Conservation (phyloP, 306 rosid species). For the Cicer judaicum region DNA sequence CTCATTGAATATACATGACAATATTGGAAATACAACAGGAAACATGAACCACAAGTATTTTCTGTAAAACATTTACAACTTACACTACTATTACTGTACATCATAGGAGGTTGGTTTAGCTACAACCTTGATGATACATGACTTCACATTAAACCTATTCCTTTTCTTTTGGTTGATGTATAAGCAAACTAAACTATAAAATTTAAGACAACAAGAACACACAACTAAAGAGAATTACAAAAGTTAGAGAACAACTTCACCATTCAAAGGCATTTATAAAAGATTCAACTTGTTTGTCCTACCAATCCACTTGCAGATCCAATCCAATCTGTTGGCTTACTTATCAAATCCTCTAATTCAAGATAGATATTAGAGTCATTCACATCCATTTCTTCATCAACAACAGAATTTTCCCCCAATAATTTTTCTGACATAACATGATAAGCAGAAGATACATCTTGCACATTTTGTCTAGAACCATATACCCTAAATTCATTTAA, state of each 20-base stretch:
- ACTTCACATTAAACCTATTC: constrained; percentile 2
- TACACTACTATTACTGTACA: constrained; percentile 10
- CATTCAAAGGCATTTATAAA: constrained; percentile 45
- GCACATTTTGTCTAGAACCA: constrained; percentile 19
- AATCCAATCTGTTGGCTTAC: constrained; percentile 68
- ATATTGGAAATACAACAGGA: background rate
- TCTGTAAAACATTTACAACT: constrained; percentile 40
- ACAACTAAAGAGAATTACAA: background rate
- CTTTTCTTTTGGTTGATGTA: background rate
- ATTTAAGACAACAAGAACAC: background rate
- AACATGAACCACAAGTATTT: background rate
- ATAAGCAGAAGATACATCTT: constrained; percentile 55
- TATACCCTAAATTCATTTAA: constrained; percentile 27
- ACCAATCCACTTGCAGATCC: constrained; percentile 60
- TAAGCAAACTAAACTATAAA: constrained; percentile 20
- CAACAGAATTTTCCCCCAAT: constrained; percentile 45
- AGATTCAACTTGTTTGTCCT: constrained; percentile 64
- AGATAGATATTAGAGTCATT: constrained; percentile 71
- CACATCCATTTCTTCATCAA: constrained; percentile 59
- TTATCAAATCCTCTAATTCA: constrained; percentile 82
- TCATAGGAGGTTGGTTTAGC: constrained; percentile 22
- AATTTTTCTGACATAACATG: constrained; percentile 61
- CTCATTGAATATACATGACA: too few species aligned
- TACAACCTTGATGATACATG: constrained; percentile 26
- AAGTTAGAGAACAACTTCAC: constrained; percentile 33